Evolutionary conservation across 1,284 basidiomycete species (phyloP).

Genomic region (Phellopilus nigrolimitatus): DNA sequence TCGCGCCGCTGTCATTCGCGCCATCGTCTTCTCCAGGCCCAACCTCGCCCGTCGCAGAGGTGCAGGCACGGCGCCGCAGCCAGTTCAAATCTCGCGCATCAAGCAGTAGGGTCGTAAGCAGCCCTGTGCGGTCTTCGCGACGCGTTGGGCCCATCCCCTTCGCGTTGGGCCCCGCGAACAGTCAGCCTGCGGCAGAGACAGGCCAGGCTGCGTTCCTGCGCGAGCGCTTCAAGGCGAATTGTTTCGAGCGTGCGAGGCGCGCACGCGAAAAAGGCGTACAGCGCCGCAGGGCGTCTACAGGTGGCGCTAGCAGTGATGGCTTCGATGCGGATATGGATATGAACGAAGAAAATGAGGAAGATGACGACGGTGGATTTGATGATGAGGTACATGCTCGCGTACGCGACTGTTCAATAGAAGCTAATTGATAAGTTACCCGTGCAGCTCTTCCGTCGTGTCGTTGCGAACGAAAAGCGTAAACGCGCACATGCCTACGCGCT

Average conservation of each 20-base stretch:
- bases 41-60: slow-evolving; percentile 26
- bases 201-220: slow-evolving; percentile 47
- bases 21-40: slow-evolving; percentile 13
- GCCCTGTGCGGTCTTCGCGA: background rate
- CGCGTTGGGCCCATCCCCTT: slow-evolving; percentile 13
- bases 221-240: slow-evolving; percentile 55
- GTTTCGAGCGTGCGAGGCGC: slow-evolving; percentile 52
- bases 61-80: slow-evolving; percentile 39
- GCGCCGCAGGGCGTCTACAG: slow-evolving; percentile 28
- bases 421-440: slow-evolving; percentile 3
- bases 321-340: slow-evolving; percentile 43
- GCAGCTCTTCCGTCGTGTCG: slow-evolving; percentile 62
- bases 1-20: slow-evolving; percentile 3
- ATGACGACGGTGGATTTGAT: slow-evolving; percentile 46
- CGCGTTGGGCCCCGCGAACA: slow-evolving; percentile 9
- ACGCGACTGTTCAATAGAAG: slow-evolving; percentile 4
- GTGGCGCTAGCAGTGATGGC: slow-evolving; percentile 46
- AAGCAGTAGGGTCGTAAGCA: background rate
- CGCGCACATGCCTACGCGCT: slow-evolving; percentile 47
- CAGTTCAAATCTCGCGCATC: slow-evolving; percentile 40
- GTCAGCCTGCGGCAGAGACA: slow-evolving; percentile 28
- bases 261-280: slow-evolving; percentile 47
- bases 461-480: slow-evolving; percentile 47
- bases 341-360: slow-evolving; percentile 39
- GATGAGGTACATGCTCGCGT: slow-evolving; percentile 46